Evolutionary conservation across 2,329 filamentous ascomycete genomes (phyloP).

Genomic region (Sclerotinia sclerotiorum): DNA sequence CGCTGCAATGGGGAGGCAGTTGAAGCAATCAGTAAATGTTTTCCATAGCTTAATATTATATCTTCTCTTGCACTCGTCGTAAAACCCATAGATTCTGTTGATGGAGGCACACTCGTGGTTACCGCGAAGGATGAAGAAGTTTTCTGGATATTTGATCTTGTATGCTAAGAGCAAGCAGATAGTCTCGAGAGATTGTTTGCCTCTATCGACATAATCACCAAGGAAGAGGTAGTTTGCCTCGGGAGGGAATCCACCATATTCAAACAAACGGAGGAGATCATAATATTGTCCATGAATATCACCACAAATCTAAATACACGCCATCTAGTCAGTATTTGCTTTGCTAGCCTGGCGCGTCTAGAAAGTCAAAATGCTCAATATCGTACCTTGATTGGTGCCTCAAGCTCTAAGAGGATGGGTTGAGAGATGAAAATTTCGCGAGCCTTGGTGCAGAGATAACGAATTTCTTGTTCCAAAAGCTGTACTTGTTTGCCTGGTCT

Average conservation of each 20-base stretch:
- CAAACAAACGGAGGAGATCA: slow-evolving; percentile 93
- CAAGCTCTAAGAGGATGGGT: slow-evolving; percentile 94
- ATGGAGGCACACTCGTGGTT: slow-evolving; percentile 99
- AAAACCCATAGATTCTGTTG: slow-evolving; percentile 99
- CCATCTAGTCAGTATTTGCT: slow-evolving; percentile 24
- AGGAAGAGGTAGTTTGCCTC: slow-evolving; percentile 99
- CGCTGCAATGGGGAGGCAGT: slow-evolving; percentile 94
- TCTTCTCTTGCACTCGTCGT: slow-evolving; percentile 98
- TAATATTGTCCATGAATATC: slow-evolving; percentile 99
- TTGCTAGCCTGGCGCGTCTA: neutral
- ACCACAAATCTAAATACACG: slow-evolving; percentile 77
- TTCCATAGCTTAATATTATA: slow-evolving; percentile 99
- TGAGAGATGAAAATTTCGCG: slow-evolving; percentile 99
- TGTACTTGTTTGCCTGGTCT: slow-evolving; percentile 98
- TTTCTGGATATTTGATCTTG: slow-evolving; percentile 99
- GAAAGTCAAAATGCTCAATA: neutral
- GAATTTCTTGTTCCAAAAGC: slow-evolving; percentile 92
- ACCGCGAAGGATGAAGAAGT: slow-evolving; percentile 97
- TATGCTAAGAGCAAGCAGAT: slow-evolving; percentile 95
- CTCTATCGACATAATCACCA: slow-evolving; percentile 97
- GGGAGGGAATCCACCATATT: slow-evolving; percentile 96
- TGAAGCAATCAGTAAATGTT: slow-evolving; percentile 99
- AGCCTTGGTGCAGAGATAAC: slow-evolving; percentile 96
- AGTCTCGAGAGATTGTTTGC: slow-evolving; percentile 98
- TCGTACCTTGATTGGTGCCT: slow-evolving; percentile 95